These are phyloP conservation scores for Pontederia paniculata DNA, from an alignment of 176 grass and related monocot genomes.

Conservation along the genomic window DNA sequence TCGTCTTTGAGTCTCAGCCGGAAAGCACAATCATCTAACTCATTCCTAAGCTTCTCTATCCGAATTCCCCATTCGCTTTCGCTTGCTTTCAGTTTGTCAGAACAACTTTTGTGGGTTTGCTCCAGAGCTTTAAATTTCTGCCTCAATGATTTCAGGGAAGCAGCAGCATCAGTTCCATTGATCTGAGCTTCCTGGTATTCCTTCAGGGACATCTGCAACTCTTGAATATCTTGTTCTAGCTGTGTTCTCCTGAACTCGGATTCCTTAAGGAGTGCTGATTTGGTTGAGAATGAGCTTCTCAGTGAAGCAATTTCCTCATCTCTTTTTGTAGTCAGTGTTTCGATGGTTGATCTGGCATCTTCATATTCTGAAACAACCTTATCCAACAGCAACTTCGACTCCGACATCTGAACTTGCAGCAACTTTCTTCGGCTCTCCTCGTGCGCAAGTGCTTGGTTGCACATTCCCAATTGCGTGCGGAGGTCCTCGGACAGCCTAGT, in stretches of 20 bases:
- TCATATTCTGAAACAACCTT: conserved; percentile 52
- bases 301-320: conserved; percentile 60
- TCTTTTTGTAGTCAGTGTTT: conserved; percentile 35
- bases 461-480: conserved; percentile 41
- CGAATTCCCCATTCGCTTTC: conserved; percentile 39
- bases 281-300: conserved; percentile 59
- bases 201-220: conserved; percentile 40
- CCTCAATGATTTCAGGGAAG: conserved; percentile 27
- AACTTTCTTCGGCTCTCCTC: conserved; percentile 78
- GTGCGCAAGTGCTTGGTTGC: conserved; percentile 54
- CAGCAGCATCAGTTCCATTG: conserved; percentile 27
- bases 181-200: conserved; percentile 66
- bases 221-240: conserved; percentile 53
- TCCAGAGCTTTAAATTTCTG: conserved; percentile 61
- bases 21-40: conserved; percentile 37
- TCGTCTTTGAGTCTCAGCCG: conserved; percentile 36
- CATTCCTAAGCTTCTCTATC: conserved; percentile 44
- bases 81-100: conserved; percentile 46
- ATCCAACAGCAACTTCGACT: conserved; percentile 35
- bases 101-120: conserved; percentile 46
- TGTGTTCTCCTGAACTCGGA: conserved; percentile 44
- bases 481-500: conserved; percentile 44
- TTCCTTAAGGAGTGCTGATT: conserved; percentile 54
- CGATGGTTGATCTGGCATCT: conserved; percentile 46
- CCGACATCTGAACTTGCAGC: conserved; percentile 49